Conservation (phyloP, 2,329 filamentous ascomycete genomes). For the Plenodomus biglobosus region DNA sequence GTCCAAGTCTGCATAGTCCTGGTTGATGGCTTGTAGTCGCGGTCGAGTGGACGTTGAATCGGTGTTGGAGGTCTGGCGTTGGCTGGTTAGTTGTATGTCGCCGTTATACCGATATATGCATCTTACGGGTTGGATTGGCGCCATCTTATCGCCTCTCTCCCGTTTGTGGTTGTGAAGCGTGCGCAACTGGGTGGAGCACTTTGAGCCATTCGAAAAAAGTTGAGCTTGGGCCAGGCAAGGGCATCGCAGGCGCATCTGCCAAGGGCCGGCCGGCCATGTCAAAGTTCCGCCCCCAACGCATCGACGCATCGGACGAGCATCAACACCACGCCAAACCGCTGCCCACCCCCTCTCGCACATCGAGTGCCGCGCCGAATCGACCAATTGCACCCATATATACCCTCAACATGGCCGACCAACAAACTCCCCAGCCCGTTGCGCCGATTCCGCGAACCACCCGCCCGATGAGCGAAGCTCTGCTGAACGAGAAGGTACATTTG, state of each 20-base stretch:
- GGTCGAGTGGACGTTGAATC: conserved; percentile 37
- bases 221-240: conserved; percentile 18
- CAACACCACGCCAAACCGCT: conserved; percentile 26
- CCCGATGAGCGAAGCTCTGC: conserved; percentile 93
- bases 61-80: conserved; percentile 10
- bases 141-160: conserved; percentile 24
- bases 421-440: conserved; percentile 57
- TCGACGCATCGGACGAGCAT: conserved; percentile 21
- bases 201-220: conserved; percentile 16
- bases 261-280: conserved; percentile 22
- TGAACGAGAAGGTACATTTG: conserved; percentile 90
- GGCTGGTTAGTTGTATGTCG: neutral
- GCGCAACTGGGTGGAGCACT: neutral
- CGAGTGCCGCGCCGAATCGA: conserved; percentile 20
- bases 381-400: conserved; percentile 32
- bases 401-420: conserved; percentile 57
- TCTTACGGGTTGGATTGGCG: conserved; percentile 20
- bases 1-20: conserved; percentile 39
- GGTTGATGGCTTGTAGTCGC: conserved; percentile 45
- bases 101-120: fast-evolving
- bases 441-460: conserved; percentile 69
- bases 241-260: conserved; percentile 17
- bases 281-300: conserved; percentile 35
- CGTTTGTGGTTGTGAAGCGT: conserved; percentile 7
- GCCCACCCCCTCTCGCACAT: conserved; percentile 13